A percentile compares a stretch with the other conserved stretches of the same genome.
phyloP scores from a whole-genome alignment of 2,329 filamentous ascomycete genomes.

The Colletotrichum tofieldiae region DNA sequence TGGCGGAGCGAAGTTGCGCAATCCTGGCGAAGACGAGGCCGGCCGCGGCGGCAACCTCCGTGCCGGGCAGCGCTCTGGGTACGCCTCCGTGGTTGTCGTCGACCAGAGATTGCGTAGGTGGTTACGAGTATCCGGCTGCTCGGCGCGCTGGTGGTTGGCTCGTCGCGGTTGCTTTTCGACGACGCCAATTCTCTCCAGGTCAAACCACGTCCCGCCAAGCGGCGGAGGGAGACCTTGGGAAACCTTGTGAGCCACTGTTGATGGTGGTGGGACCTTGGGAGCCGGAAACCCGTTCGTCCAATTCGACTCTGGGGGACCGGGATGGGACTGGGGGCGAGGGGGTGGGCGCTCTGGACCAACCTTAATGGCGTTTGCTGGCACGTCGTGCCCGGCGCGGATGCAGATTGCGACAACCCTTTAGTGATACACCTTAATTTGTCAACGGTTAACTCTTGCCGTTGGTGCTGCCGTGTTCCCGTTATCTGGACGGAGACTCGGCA shows the following conservation, averaged over 20 bases:
- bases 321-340: not conserved
- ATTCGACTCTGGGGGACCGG: not conserved
- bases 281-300: slow-evolving; percentile 31
- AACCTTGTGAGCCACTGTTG: not conserved
- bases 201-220: not conserved
- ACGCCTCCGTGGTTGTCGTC: not conserved
- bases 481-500: not conserved
- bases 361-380: slow-evolving; percentile 30
- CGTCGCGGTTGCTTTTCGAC: not conserved
- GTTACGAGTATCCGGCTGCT: slow-evolving; percentile 25
- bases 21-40: not conserved
- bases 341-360: slow-evolving; percentile 13
- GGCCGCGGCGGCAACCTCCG: not conserved
- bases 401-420: slow-evolving; percentile 1
- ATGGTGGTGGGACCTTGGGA: not conserved
- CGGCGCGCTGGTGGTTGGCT: slow-evolving; percentile 19
- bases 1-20: not conserved
- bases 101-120: slow-evolving; percentile 19
- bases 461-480: not conserved
- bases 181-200: not conserved
- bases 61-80: not conserved
- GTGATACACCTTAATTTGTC: not conserved
- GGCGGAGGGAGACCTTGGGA: slow-evolving; percentile 1
- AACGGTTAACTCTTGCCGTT: slow-evolving; percentile 1
- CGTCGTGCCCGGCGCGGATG: not conserved